Conservation (phyloP, 176 grass and related monocot species). For the Oryza meridionalis region DNA sequence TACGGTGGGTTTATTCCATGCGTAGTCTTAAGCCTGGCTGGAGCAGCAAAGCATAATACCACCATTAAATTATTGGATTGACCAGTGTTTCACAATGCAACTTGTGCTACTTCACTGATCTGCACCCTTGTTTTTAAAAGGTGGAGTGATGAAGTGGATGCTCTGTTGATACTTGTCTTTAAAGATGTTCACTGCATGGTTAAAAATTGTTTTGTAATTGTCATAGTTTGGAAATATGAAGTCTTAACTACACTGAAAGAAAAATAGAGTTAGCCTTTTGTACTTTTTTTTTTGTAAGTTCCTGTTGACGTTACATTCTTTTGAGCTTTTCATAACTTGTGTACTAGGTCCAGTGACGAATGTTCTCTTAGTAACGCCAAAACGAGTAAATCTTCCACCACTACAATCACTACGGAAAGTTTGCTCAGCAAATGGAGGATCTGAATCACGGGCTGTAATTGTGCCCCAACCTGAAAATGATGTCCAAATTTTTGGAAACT, state of each 20-base stretch:
- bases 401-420: conserved; percentile 62
- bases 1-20: not conserved
- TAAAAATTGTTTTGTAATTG: not conserved
- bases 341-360: conserved; percentile 64
- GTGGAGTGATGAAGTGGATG: not conserved
- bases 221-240: not conserved
- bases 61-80: not conserved
- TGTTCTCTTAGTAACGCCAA: conserved; percentile 57
- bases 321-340: conserved; percentile 7
- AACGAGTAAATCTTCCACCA: conserved; percentile 42
- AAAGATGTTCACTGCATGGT: not conserved
- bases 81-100: not conserved
- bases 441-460: conserved; percentile 38
- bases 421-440: conserved; percentile 47
- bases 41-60: not conserved
- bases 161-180: not conserved
- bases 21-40: not conserved
- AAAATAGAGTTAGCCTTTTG: not conserved
- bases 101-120: not conserved
- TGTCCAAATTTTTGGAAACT: conserved; percentile 37
- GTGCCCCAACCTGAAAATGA: conserved; percentile 44
- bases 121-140: not conserved
- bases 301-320: not conserved
- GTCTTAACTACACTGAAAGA: not conserved
- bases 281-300: not conserved